Conservation (phyloP, 306 rosid species). For the Leucaena leucocephala region DNA sequence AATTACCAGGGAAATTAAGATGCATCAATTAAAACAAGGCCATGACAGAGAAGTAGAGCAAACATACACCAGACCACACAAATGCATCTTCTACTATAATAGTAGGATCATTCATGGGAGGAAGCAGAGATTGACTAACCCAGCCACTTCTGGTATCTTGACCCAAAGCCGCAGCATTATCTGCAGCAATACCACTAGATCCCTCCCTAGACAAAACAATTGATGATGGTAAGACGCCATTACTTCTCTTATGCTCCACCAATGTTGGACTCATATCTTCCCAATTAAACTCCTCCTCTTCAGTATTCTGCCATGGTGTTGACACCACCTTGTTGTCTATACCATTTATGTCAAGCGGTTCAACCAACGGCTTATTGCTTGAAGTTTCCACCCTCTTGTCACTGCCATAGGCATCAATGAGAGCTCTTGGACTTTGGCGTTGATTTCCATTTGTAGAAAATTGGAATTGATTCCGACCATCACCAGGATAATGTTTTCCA, state of each 20-base stretch:
- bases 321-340: conserved; percentile 56
- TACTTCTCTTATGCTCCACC: conserved; percentile 60
- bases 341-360: conserved; percentile 58
- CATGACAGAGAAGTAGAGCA: conserved; percentile 43
- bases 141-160: conserved; percentile 54
- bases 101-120: conserved; percentile 53
- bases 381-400: conserved; percentile 68
- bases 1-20: conserved; percentile 1
- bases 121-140: conserved; percentile 65
- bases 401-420: conserved; percentile 94
- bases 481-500: conserved; percentile 60
- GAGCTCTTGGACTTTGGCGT: conserved; percentile 80
- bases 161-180: conserved; percentile 39
- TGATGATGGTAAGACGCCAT: conserved; percentile 53
- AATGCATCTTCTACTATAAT: conserved; percentile 48
- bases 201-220: conserved; percentile 50
- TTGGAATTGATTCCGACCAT: conserved; percentile 58
- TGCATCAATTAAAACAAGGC: conserved; percentile 21
- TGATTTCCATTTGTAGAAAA: conserved; percentile 64
- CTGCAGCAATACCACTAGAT: conserved; percentile 46
- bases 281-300: conserved; percentile 98
- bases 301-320: conserved; percentile 91
- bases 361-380: conserved; percentile 57
- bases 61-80: conserved; percentile 57
- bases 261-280: conserved; percentile 82